phyloP scores from a whole-genome alignment of 352 stramenopile genomes.

The Phytophthora idaei region DNA sequence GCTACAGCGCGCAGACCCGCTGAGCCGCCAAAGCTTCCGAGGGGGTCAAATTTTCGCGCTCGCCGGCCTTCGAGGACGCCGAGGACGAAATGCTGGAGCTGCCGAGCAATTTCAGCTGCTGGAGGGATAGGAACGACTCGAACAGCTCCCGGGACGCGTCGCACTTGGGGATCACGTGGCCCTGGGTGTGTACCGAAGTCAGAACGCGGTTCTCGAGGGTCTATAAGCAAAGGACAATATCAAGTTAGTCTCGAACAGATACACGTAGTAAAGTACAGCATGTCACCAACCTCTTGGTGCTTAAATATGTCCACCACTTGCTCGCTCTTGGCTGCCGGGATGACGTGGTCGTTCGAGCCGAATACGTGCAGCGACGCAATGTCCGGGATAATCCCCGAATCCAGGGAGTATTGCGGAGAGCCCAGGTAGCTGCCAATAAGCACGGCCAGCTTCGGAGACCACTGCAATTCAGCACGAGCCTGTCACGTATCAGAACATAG shows the following conservation, averaged over 20 bases:
- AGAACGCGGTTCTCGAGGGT: slow-evolving; percentile 51
- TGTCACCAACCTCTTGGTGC: slow-evolving; percentile 45
- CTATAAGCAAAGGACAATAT: slow-evolving; percentile 19
- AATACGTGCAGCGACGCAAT: slow-evolving; percentile 80
- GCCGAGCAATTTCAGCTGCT: slow-evolving; percentile 34
- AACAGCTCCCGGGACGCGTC: slow-evolving; percentile 55
- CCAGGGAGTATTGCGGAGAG: slow-evolving; percentile 58
- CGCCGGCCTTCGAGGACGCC: slow-evolving; percentile 12
- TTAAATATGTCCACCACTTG: slow-evolving; percentile 73
- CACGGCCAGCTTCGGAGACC: slow-evolving; percentile 72
- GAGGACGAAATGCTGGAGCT: slow-evolving; percentile 31
- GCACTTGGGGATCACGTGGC: slow-evolving; percentile 83
- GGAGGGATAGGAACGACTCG: slow-evolving; percentile 50
- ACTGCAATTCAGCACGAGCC: slow-evolving; percentile 63
- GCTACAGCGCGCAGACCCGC: slow-evolving; percentile 33
- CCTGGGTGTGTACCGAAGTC: slow-evolving; percentile 72
- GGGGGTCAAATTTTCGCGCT: slow-evolving; percentile 26
- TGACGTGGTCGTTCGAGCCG: slow-evolving; percentile 82
- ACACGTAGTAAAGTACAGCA: background rate
- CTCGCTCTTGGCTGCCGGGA: slow-evolving; percentile 72
- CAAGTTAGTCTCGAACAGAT: slow-evolving; percentile 1
- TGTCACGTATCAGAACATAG: slow-evolving; percentile 11
- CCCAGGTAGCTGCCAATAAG: slow-evolving; percentile 80
- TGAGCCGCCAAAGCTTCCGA: slow-evolving; percentile 24
- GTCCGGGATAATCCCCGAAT: slow-evolving; percentile 51